phyloP scores from a whole-genome alignment of 2,329 filamentous ascomycete genomes.

The Cladosporium cucumerinum region DNA sequence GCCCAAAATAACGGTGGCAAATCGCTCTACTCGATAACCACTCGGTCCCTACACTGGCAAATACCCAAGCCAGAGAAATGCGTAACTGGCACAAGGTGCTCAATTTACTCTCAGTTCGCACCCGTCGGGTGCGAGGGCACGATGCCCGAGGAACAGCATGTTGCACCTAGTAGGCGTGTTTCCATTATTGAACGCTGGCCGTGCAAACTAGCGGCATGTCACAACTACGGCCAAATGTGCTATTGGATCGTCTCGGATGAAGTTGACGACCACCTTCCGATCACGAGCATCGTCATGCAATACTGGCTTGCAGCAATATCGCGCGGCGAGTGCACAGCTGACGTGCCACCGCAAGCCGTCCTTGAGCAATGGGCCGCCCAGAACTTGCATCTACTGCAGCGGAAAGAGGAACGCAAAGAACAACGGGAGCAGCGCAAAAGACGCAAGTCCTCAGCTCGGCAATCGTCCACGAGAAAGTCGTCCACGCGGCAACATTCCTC shows the following conservation, averaged over 20 bases:
- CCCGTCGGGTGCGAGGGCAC: background rate
- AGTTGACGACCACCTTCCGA: background rate
- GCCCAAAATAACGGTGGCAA: background rate
- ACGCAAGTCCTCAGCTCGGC: background rate
- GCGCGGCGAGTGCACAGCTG: slow-evolving; percentile 1
- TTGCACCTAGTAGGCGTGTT: background rate
- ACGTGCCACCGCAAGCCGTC: background rate
- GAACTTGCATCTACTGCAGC: background rate
- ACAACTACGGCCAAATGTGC: slow-evolving; percentile 10
- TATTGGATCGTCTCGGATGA: background rate
- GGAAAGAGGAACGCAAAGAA: background rate
- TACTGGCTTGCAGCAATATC: slow-evolving; percentile 4
- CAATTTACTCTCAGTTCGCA: background rate
- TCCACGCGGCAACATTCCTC: background rate
- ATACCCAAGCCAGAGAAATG: background rate
- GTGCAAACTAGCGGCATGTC: background rate
- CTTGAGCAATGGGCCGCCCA: background rate
- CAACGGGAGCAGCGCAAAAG: background rate
- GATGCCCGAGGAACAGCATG: background rate
- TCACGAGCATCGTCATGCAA: slow-evolving; percentile 11
- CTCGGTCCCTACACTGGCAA: background rate
- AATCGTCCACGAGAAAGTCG: background rate
- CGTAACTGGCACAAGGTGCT: background rate
- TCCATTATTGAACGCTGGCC: slow-evolving; percentile 13
- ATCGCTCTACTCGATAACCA: background rate